Evolutionary conservation across 371 early-diverging fungal genomes (phyloP), one percentile per base, ranked within the genome.

Genomic region (Gilbertella persicaria): DNA sequence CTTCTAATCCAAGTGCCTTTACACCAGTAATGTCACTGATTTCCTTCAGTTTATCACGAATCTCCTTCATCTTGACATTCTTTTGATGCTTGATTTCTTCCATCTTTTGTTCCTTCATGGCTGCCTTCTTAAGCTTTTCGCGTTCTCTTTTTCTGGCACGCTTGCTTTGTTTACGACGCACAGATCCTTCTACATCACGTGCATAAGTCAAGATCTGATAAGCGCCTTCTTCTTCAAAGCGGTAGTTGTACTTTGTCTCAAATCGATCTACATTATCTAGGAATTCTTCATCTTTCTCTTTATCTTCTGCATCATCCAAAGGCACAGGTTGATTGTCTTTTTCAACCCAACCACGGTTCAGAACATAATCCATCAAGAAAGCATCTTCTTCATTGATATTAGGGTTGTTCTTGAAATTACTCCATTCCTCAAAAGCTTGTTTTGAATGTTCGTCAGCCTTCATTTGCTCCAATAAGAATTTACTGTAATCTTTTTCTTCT

Each of bases 331-430:
- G 35, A 5, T 26, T 20, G n/a, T 78, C 75, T 58, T 88, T 90
- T 42, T 93, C 94, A 8, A 95, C 80, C 98, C 98, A 98, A 5
- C 96, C 95, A 53, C 91, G 90, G 62, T 93, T 97, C 48, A 98
- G 58, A 23, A 98, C 84, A 61, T 89, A 92, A 46, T 94, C 86
- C 84, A 95, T 90, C 66, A 97, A 68, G 55, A 97, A 97, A 6
- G 86, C 87, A 53, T 96, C 94, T 39, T 94, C 88, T 4, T 68
- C 58, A 46, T 75, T 68, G 26, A 78, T 63, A 17, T 72, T 69
- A 4, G 79, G 76, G 39, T 80, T 77, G 16, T 72, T 75, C 51
- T 82, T 83, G 53, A 77, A 78, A 36, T 75, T 75, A 12, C 72
- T 66, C 86, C 86, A 89, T 41, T 86, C 84, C 51, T 79, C 66